Conservation (phyloP, 768 basidiomycete genomes). For the Trametes punicea region DNA sequence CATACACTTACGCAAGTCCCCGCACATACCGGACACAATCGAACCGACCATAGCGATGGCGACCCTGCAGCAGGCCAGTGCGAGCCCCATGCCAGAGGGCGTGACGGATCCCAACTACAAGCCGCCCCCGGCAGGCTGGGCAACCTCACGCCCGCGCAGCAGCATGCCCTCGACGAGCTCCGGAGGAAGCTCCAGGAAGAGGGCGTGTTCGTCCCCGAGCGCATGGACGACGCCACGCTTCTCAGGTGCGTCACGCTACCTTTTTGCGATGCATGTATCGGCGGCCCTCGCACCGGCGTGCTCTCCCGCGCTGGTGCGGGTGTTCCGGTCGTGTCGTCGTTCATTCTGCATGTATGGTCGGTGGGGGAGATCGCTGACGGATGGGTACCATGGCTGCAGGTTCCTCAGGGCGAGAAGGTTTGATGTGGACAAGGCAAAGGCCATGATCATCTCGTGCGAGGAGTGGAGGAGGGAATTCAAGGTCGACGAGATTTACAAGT, state of each 20-base stretch:
- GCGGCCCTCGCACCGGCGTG: not conserved
- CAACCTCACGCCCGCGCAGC: slow-evolving; percentile 65
- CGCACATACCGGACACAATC: not conserved
- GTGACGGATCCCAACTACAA: slow-evolving; percentile 63
- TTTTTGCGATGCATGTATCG: not conserved
- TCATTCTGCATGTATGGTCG: too few species aligned
- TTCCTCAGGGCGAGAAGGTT: slow-evolving; percentile 94
- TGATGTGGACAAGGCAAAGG: slow-evolving; percentile 75
- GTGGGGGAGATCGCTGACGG: not conserved
- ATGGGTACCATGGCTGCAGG: slow-evolving; percentile 28
- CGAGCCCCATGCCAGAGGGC: slow-evolving; percentile 53
- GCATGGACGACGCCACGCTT: slow-evolving; percentile 70
- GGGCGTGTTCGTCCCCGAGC: slow-evolving; percentile 54
- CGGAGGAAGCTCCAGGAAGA: slow-evolving; percentile 59
- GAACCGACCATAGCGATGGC: not conserved
- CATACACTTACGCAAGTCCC: too few species aligned
- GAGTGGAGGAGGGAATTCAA: slow-evolving; percentile 88
- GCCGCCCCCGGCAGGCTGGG: slow-evolving; percentile 69
- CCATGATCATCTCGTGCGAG: slow-evolving; percentile 79
- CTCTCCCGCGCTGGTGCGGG: not conserved
- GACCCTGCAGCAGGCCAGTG: slow-evolving; percentile 38
- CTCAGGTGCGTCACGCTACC: slow-evolving; percentile 46
- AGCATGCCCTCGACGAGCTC: slow-evolving; percentile 65
- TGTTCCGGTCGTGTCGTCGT: not conserved
- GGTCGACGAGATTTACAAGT: slow-evolving; percentile 73